Conservation (phyloP, 805 yeast genomes). For the Saturnispora dispora region DNA sequence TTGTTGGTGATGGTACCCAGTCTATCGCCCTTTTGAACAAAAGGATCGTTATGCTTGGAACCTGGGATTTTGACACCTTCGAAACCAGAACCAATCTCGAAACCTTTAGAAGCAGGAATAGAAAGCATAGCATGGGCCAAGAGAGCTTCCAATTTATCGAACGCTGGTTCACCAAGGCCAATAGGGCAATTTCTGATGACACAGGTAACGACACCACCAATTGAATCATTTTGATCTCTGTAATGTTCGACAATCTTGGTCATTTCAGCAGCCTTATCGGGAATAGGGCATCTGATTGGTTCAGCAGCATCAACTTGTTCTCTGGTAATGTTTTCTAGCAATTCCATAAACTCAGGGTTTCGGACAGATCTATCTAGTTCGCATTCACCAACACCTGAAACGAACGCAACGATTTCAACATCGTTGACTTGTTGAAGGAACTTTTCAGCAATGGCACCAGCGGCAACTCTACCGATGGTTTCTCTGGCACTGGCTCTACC, state of each 20-base stretch:
- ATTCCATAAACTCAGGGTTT: conserved; percentile 52
- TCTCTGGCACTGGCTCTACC: conserved; percentile 97
- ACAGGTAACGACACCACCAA: conserved; percentile 97
- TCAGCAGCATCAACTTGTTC: conserved; percentile 81
- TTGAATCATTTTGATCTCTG: conserved; percentile 82
- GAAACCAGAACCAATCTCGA: conserved; percentile 96
- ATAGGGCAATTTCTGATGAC: conserved; percentile 88
- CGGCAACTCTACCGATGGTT: conserved; percentile 97
- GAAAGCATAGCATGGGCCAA: conserved; percentile 98
- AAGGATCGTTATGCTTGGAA: conserved; percentile 88
- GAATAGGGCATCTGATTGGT: conserved; percentile 91
- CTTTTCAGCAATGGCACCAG: conserved; percentile 97
- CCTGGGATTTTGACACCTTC: conserved; percentile 86
- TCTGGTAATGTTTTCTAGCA: conserved; percentile 71
- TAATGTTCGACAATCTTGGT: conserved; percentile 77
- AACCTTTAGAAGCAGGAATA: conserved; percentile 96
- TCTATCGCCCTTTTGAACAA: conserved; percentile 49
- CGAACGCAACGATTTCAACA: conserved; percentile 95
- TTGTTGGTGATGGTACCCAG: conserved; percentile 84
- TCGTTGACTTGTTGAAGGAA: conserved; percentile 63
- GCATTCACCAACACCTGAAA: conserved; percentile 80
- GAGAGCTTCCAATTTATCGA: conserved; percentile 91
- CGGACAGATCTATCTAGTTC: conserved; percentile 67
- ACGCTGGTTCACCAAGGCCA: conserved; percentile 97
- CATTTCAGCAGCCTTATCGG: conserved; percentile 64